phyloP scores from a whole-genome alignment of 2,329 filamentous ascomycete genomes.

The Colletotrichum tofieldiae region DNA sequence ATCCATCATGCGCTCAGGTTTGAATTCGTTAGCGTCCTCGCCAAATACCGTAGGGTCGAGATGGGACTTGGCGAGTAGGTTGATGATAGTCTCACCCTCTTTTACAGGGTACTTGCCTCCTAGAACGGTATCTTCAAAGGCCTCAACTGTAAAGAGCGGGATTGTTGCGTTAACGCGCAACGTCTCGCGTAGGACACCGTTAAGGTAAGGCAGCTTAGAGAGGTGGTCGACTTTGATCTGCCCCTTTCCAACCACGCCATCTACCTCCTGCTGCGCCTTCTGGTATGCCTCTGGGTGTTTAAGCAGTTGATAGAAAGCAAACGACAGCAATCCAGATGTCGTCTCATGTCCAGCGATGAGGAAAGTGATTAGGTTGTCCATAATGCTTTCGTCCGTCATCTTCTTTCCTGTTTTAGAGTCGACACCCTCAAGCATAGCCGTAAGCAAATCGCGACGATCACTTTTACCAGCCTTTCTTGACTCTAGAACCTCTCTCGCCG shows the following conservation, averaged over 20 bases:
- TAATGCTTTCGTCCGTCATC: conserved; percentile 72
- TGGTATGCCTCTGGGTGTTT: conserved; percentile 73
- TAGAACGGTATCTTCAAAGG: conserved; percentile 60
- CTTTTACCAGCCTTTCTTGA: conserved; percentile 64
- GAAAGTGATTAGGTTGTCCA: conserved; percentile 80
- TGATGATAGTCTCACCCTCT: conserved; percentile 59
- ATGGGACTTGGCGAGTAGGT: conserved; percentile 65
- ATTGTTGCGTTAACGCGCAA: conserved; percentile 50
- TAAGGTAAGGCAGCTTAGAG: conserved; percentile 74
- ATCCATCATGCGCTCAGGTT: conserved; percentile 75
- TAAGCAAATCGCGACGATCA: conserved; percentile 72
- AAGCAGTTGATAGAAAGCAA: conserved; percentile 76
- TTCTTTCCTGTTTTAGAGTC: conserved; percentile 76
- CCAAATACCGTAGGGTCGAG: conserved; percentile 71
- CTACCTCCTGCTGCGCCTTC: conserved; percentile 78
- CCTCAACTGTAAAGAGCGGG: conserved; percentile 49
- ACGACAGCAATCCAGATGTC: conserved; percentile 77
- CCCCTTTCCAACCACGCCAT: conserved; percentile 73
- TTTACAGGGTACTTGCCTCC: conserved; percentile 68
- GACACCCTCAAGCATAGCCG: conserved; percentile 74
- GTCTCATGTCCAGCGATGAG: conserved; percentile 80
- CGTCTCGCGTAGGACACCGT: conserved; percentile 74
- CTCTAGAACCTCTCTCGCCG: conserved; percentile 72
- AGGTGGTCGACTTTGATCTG: conserved; percentile 72
- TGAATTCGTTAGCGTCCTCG: conserved; percentile 70